Evolutionary conservation across 345 rosid genomes (phyloP).

Genomic region (Raphanus sativus): DNA sequence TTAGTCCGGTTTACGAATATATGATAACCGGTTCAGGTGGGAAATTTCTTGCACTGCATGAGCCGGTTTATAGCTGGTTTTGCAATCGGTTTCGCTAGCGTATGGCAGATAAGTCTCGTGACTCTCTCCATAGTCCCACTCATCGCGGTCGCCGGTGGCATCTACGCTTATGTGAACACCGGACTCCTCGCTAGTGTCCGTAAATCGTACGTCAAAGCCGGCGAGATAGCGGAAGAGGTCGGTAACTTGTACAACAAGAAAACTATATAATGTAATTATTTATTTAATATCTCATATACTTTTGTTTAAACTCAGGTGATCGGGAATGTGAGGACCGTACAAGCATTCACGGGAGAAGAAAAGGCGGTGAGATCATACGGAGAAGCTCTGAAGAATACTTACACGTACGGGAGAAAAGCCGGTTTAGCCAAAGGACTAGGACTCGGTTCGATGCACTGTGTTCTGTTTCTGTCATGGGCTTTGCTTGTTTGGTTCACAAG

Average conservation of each 20-base stretch:
- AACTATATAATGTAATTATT: background rate
- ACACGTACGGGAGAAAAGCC: slow-evolving; percentile 71
- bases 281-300: slow-evolving; percentile 38
- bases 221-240: slow-evolving; percentile 97
- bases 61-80: slow-evolving; percentile 89
- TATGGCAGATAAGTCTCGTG: slow-evolving; percentile 98
- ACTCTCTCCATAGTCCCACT: slow-evolving; percentile 91
- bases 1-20: background rate
- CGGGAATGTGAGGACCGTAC: slow-evolving; percentile 94
- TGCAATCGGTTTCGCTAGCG: slow-evolving; percentile 72
- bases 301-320: slow-evolving; percentile 56
- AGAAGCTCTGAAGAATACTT: slow-evolving; percentile 69
- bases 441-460: slow-evolving; percentile 72
- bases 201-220: slow-evolving; percentile 87
- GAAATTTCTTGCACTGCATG: slow-evolving; percentile 88
- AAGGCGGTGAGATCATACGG: slow-evolving; percentile 68
- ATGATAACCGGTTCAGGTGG: slow-evolving; percentile 57
- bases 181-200: slow-evolving; percentile 78
- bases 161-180: slow-evolving; percentile 75
- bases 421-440: slow-evolving; percentile 95
- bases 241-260: slow-evolving; percentile 12
- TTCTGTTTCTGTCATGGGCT: slow-evolving; percentile 90
- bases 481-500: slow-evolving; percentile 92
- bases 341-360: slow-evolving; percentile 94
- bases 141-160: slow-evolving; percentile 89